These are phyloP conservation scores for Crassisporium funariophilum DNA, from an alignment of 768 basidiomycete genomes.

Conservation along the genomic window DNA sequence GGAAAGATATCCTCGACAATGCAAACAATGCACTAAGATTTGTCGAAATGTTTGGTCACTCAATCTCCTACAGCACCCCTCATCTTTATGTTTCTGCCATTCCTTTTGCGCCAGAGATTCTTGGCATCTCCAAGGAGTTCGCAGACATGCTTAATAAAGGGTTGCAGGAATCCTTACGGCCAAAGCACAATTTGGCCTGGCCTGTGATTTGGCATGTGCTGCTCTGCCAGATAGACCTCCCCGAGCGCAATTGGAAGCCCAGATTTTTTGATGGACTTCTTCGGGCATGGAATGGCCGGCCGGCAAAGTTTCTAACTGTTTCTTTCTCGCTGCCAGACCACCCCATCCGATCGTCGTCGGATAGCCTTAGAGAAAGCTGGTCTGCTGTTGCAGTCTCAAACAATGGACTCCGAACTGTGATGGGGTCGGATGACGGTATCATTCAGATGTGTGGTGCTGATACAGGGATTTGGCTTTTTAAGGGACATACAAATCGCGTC, in stretches of 20 bases:
- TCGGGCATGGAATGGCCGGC: no score
- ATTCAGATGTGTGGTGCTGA: slow-evolving; percentile 22
- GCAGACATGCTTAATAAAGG: background rate
- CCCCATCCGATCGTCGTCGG: no score
- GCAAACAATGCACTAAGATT: slow-evolving; percentile 21
- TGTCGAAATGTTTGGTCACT: slow-evolving; percentile 14
- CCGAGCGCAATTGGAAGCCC: no score
- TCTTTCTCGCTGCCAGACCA: no score
- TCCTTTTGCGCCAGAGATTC: slow-evolving; percentile 26
- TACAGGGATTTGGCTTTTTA: slow-evolving; percentile 14
- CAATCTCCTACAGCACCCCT: slow-evolving; percentile 22
- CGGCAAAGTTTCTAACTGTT: no score
- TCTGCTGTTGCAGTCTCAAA: slow-evolving; percentile 23
- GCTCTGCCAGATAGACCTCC: no score
- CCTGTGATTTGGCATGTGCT: no score
- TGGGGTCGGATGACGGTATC: slow-evolving; percentile 18
- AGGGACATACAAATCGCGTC: slow-evolving; percentile 16
- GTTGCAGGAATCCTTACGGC: slow-evolving; percentile 5
- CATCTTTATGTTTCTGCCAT: slow-evolving; percentile 32
- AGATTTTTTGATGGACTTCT: no score
- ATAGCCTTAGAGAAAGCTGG: slow-evolving; percentile 4
- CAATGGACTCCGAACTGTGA: slow-evolving; percentile 17
- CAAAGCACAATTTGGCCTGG: slow-evolving; percentile 8
- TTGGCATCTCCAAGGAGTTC: slow-evolving; percentile 13
- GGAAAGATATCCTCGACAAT: slow-evolving; percentile 10